Evolutionary conservation across 2,329 filamentous ascomycete species (phyloP).

Genomic region (Nemania sp.): DNA sequence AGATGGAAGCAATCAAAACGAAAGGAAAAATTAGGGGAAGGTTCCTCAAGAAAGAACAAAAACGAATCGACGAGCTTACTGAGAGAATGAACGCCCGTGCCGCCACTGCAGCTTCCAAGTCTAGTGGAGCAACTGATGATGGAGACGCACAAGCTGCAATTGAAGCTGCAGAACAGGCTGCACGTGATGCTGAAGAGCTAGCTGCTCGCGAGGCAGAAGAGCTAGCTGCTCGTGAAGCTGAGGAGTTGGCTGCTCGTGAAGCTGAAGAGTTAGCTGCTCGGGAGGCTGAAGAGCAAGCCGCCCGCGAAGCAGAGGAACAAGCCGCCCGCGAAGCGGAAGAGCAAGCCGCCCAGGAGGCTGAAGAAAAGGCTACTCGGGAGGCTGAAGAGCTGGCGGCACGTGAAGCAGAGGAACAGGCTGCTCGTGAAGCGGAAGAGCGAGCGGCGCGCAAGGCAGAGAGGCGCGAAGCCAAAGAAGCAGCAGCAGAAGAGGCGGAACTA

Average conservation of each 20-base stretch:
- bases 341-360: conserved; percentile 22
- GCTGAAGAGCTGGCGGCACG: conserved; percentile 26
- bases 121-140: conserved; percentile 26
- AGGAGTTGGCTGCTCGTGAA: conserved; percentile 31
- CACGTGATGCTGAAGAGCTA: conserved; percentile 41
- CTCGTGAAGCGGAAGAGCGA: conserved; percentile 15
- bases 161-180: conserved; percentile 43
- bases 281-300: conserved; percentile 21
- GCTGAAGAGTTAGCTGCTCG: conserved; percentile 32
- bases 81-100: conserved; percentile 30
- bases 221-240: conserved; percentile 23
- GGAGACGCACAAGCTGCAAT: conserved; percentile 43
- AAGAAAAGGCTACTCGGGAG: conserved; percentile 23
- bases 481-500: conserved; percentile 28
- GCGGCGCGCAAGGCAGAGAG: conserved; percentile 24
- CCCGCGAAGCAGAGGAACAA: conserved; percentile 33
- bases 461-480: conserved; percentile 35
- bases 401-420: conserved; percentile 38
- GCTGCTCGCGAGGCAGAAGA: conserved; percentile 23
- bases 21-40: conserved; percentile 24
- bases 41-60: conserved; percentile 27
- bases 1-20: conserved; percentile 25
- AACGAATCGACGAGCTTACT: conserved; percentile 35
- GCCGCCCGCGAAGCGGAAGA: conserved; percentile 33
- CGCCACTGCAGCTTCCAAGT: conserved; percentile 45